Conservation (phyloP, 202 grass and related monocot species). For the Dendrocalamus latiflorus region DNA sequence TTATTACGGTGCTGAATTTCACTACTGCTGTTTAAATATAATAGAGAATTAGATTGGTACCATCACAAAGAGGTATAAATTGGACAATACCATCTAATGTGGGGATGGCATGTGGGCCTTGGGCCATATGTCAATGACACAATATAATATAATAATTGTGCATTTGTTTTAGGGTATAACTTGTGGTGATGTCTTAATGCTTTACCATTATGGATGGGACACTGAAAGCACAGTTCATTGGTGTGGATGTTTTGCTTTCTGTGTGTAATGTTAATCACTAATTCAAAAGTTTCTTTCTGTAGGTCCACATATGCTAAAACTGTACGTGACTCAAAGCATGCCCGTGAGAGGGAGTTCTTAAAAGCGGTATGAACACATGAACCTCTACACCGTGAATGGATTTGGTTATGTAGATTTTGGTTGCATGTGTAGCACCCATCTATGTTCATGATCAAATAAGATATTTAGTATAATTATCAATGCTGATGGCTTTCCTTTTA, state of each 20-base stretch:
- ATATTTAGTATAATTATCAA: not conserved
- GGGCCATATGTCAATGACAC: not conserved
- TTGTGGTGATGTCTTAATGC: not conserved
- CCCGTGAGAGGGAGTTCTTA: slow-evolving; percentile 84
- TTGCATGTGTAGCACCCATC: slow-evolving; percentile 10
- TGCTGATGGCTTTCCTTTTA: not conserved
- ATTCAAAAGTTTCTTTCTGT: slow-evolving; percentile 22
- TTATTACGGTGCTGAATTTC: not conserved
- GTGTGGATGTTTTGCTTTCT: not conserved
- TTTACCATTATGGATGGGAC: not conserved
- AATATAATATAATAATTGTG: not conserved
- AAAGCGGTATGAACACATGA: slow-evolving; percentile 57
- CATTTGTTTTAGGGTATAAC: not conserved
- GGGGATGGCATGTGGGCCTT: not conserved
- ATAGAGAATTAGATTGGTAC: not conserved
- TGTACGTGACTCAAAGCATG: slow-evolving; percentile 83
- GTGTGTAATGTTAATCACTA: not conserved
- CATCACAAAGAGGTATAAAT: not conserved
- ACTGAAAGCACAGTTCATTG: not conserved
- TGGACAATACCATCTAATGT: not conserved
- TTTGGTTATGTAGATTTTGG: not conserved
- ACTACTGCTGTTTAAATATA: not conserved
- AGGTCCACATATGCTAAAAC: slow-evolving; percentile 99
- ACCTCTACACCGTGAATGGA: not conserved
- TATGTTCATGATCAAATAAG: not conserved